Percentiles rank a stretch among this genome's conserved stretches.
These are phyloP conservation scores for Ramularia endophylla DNA, from an alignment of 2,329 filamentous ascomycete genomes.

Conservation along the genomic window DNA sequence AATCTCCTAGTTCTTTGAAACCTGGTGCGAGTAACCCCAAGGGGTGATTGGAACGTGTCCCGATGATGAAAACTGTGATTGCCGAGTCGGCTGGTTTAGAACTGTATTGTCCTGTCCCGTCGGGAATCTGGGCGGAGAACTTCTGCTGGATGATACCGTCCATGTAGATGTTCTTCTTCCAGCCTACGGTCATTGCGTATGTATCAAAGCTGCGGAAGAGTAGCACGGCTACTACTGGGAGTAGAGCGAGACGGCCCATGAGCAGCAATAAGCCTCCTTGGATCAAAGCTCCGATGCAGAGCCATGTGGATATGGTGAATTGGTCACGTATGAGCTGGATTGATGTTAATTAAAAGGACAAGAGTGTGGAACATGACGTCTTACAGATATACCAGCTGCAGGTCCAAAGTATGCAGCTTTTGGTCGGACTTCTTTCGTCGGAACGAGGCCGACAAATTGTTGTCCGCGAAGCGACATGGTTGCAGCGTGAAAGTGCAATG, in stretches of 20 bases:
- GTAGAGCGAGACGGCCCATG: conserved; percentile 31
- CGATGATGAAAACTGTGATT: conserved; percentile 37
- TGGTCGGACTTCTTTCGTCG: no score
- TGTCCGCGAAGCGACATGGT: no score
- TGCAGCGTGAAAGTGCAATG: no score
- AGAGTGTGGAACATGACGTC: not conserved
- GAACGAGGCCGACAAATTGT: no score
- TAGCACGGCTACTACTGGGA: conserved; percentile 32
- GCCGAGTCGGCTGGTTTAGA: conserved; percentile 26
- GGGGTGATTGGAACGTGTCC: conserved; percentile 34
- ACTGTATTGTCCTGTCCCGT: conserved; percentile 28
- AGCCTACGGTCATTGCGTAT: conserved; percentile 29
- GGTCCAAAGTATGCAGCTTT: no score
- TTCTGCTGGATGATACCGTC: conserved; percentile 32
- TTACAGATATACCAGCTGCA: no score
- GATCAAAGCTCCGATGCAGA: conserved; percentile 35
- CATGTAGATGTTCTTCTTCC: conserved; percentile 36
- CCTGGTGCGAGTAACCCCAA: conserved; percentile 46
- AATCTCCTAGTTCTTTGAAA: conserved; percentile 33
- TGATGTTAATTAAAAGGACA: conserved; percentile 1
- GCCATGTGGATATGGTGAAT: conserved; percentile 37
- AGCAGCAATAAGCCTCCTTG: conserved; percentile 34
- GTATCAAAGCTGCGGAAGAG: conserved; percentile 31
- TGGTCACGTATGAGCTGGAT: conserved; percentile 32
- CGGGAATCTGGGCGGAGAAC: conserved; percentile 35